These are phyloP conservation scores for Neofusicoccum kwambonambiense DNA, from an alignment of 2,329 filamentous ascomycete species.

Conservation along the genomic window DNA sequence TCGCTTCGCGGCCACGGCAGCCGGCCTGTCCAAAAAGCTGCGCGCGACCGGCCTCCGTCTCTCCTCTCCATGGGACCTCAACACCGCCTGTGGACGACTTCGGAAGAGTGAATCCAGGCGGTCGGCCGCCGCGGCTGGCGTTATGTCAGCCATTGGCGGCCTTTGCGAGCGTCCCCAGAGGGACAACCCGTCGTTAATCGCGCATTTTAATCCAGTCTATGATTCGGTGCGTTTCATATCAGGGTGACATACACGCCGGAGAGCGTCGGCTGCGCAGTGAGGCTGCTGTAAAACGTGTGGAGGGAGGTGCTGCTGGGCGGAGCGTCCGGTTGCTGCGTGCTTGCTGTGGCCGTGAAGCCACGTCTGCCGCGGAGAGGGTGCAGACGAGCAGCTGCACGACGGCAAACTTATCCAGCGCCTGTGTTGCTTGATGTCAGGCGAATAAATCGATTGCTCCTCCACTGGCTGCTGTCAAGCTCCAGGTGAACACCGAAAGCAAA, in stretches of 20 bases:
- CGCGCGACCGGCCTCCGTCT: background rate
- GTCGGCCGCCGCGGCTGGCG: conserved; percentile 29
- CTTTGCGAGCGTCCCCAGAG: conserved; percentile 43
- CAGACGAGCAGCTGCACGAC: background rate
- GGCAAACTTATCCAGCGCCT: background rate
- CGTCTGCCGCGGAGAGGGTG: background rate
- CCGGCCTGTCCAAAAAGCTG: background rate
- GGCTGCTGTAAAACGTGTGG: background rate
- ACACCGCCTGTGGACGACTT: conserved; percentile 31
- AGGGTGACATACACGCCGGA: conserved; percentile 44
- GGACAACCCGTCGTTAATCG: conserved; percentile 55
- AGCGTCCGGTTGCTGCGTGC: background rate
- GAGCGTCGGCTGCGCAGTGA: no score
- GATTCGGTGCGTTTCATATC: conserved; percentile 54
- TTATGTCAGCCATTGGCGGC: conserved; percentile 39
- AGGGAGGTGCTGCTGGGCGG: background rate
- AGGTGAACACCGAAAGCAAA: background rate
- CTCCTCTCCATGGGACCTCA: conserved; percentile 36
- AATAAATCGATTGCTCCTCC: background rate
- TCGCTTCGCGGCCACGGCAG: background rate
- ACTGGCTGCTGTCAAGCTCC: background rate
- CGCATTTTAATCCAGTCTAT: conserved; percentile 43
- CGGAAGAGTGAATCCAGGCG: conserved; percentile 13
- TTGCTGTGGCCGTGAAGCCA: background rate
- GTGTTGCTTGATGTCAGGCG: background rate